Base-by-base conservation (phyloP, 805 yeast species). In the Lipomyces starkeyi region DNA sequence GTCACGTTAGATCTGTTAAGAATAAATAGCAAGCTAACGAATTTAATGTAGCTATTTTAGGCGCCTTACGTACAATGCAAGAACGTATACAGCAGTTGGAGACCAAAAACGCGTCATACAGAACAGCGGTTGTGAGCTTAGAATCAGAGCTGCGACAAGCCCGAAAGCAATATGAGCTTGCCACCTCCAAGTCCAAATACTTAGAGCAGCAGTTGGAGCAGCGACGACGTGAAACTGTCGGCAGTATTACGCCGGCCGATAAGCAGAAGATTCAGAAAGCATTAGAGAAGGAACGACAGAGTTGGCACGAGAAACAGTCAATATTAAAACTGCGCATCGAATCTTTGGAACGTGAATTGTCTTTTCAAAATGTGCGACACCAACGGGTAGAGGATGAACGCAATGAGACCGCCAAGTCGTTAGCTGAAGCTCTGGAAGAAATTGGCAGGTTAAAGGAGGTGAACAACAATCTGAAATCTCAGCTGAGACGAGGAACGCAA, bases 11-110 rank as follows among this genome's bases (percentile, higher is more conserved):
- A n/a, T 40, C 13, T 54, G 17, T 8, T 25, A 3, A 40, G 32
- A 11, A 40, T 40, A n/a, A 20, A 54, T 32, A 20, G 25, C 32
- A 25, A 32, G 25, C 32, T 22, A 49, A 32, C 32, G 47, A 58
- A 27, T 35, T 25, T 29, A 11, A 3, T 14, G 11, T 32, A 65
- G 72, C 66, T n/a, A 70, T 70, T 20, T 49, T 70, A 27, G 47
- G 40, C 14, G 71, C 73, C 8, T 62, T 70, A 20, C 59, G 72
- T 29, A 60, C 61, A 25, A 56, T 70, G 66, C 67, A 69, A 32
- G 67, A 65, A 3, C 62, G 67, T 3, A 62, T 70, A 22, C 69
- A 62, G 56, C 57, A 69, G 25, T 67, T 70, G 1, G 73, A 70
- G 53, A 34, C 14, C 17, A 59, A 65, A 47, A 70, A 70, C 35